Percentiles rank a stretch among this genome's conserved stretches.
These are phyloP conservation scores for Coemansia sp. DNA, from an alignment of 192 early-diverging fungal genomes.

Conservation along the genomic window DNA sequence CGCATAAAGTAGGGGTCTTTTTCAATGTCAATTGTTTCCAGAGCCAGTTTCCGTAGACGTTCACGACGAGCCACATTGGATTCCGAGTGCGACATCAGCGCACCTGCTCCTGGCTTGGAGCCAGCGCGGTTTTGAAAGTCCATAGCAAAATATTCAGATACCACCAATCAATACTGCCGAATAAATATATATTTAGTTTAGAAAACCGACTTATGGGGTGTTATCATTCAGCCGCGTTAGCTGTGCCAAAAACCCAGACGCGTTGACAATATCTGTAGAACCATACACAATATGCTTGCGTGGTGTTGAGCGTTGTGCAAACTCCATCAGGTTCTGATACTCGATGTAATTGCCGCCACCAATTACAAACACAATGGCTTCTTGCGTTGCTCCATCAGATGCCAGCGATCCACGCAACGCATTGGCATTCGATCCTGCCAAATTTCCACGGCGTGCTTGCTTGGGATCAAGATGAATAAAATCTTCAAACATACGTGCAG, in stretches of 20 bases:
- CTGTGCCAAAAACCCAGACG: constrained; percentile 78
- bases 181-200: too few species aligned
- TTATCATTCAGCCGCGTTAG: constrained; percentile 60
- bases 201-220: too few species aligned
- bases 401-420: constrained; percentile 24
- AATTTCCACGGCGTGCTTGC: constrained; percentile 58
- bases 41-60: constrained; percentile 87
- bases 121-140: constrained; percentile 88
- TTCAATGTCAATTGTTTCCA: constrained; percentile 93
- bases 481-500: constrained; percentile 61
- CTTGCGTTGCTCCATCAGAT: constrained; percentile 63
- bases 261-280: constrained; percentile 83
- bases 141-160: constrained; percentile 33
- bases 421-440: constrained; percentile 42
- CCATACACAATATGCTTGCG: constrained; percentile 90
- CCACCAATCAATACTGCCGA: too few species aligned
- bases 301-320: constrained; percentile 65
- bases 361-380: constrained; percentile 96
- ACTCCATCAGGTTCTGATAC: constrained; percentile 93
- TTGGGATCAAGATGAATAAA: constrained; percentile 91
- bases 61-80: constrained; percentile 90
- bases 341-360: constrained; percentile 99
- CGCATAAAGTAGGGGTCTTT: constrained; percentile 99
- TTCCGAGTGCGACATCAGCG: constrained; percentile 79
- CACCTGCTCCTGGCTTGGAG: constrained; percentile 85